Evolutionary conservation across 768 basidiomycete species (phyloP), one percentile per base, ranked within the genome.

Genomic region (Tylopilus sp.): DNA sequence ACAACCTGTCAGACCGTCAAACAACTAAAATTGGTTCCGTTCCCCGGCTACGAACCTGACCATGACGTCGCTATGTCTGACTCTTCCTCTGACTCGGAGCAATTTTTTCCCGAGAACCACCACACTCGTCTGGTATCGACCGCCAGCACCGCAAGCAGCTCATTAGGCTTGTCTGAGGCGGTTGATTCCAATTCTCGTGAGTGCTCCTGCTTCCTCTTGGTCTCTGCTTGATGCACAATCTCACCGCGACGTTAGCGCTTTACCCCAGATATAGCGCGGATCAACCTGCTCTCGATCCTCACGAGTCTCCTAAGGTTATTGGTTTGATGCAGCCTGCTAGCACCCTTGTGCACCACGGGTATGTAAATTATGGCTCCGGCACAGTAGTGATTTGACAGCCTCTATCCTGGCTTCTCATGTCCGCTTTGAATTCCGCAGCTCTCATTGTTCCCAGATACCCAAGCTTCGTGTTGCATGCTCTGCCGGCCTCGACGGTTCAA

Each of bases 381-480:
- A 33, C 22, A 12, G 6, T 57, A 14, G 48, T 56, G 50, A 45
- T 53, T 62, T 57, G 51, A 64, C 48, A 53, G 22, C 50, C n/a
- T n/a, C n/a, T n/a, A 14, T 45, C 21, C 3, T 46, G 28, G 48
- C 45, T 48, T 49, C 49, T 63, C 45, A 53, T 52, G 13, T 25
- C 33, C 44, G 22, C 44, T 21, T 50, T 29, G 21, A 19, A 56
- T 26, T 46, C 16, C 28, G 53, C 62, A 89, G 87, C 36, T 74
- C 82, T 50, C 76, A 77, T 46, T 92, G 89, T 61, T 82, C 82
- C 24, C 87, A 89, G 71, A 89, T 92, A 54, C 89, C 89, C 16
- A 90, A 90, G 69, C 79, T 92, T 59, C 84, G 87, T 58, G 77
- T 92, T 53, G 87, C 89, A 30, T 90, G 89, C 62, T 82, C 87